Conservation (phyloP, 2,329 filamentous ascomycete species). For the Penicillium expansum region DNA sequence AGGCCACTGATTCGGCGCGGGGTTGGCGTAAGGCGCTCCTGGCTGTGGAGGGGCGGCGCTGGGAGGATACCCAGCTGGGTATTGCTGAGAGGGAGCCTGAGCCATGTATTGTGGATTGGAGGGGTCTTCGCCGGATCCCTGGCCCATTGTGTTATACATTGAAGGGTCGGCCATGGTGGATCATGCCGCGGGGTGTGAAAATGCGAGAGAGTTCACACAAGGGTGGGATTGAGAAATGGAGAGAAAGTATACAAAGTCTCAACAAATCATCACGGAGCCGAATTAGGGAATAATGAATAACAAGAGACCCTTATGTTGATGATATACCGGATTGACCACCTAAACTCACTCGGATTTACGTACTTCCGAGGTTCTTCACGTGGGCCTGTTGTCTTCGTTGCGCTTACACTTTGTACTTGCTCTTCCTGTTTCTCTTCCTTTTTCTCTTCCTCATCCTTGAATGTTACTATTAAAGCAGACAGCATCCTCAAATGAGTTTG, state of each 20-base stretch:
- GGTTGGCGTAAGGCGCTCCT: slow-evolving; percentile 36
- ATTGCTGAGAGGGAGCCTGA: slow-evolving; percentile 54
- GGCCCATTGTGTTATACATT: slow-evolving; percentile 42
- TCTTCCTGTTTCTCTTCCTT: not conserved
- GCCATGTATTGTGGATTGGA: slow-evolving; percentile 51
- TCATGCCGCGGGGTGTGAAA: slow-evolving; percentile 26
- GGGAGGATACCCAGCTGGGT: slow-evolving; percentile 35
- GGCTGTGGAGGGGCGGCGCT: slow-evolving; percentile 41
- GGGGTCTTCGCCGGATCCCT: slow-evolving; percentile 49
- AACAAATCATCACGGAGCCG: not conserved
- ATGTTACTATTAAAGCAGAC: not conserved
- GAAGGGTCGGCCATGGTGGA: slow-evolving; percentile 44
- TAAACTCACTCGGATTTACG: slow-evolving; percentile 32
- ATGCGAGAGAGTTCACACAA: not conserved
- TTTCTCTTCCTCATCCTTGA: not conserved
- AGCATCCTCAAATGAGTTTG: not conserved
- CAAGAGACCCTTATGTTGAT: slow-evolving; percentile 21
- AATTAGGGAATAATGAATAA: not conserved
- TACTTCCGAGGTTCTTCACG: slow-evolving; percentile 27
- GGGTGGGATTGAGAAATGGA: slow-evolving; percentile 2
- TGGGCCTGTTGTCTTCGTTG: slow-evolving; percentile 9
- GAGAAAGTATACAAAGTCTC: slow-evolving; percentile 8
- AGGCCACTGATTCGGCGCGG: slow-evolving; percentile 34
- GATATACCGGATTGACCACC: slow-evolving; percentile 37
- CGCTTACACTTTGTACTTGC: not conserved